phyloP scores from a whole-genome alignment of 352 stramenopile species.

The Discostella stelligera region DNA sequence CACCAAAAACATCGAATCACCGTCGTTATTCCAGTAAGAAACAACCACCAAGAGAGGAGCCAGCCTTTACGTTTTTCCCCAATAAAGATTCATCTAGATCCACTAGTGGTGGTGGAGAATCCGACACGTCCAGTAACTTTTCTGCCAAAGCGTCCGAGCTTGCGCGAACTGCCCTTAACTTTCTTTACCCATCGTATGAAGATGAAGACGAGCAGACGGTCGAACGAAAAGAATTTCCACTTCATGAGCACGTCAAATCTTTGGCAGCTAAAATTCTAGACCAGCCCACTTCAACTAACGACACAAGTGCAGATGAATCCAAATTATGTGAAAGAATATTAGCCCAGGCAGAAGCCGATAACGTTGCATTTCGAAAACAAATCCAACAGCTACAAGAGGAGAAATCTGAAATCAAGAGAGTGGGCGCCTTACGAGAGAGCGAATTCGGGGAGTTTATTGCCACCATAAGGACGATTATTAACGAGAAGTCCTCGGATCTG shows the following conservation, averaged over 20 bases:
- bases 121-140: conserved; percentile 16
- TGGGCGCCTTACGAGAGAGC: conserved; percentile 25
- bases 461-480: conserved; percentile 30
- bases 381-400: conserved; percentile 39
- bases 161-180: conserved; percentile 29
- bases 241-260: conserved; percentile 17
- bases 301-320: conserved; percentile 19
- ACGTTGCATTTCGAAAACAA: conserved; percentile 39
- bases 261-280: conserved; percentile 25
- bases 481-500: conserved; percentile 27
- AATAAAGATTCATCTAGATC: background rate
- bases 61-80: conserved; percentile 8
- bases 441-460: conserved; percentile 25
- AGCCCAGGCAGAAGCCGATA: conserved; percentile 53
- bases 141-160: conserved; percentile 29
- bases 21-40: background rate
- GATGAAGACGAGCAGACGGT: background rate
- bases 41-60: background rate
- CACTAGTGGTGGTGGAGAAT: background rate
- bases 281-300: conserved; percentile 8
- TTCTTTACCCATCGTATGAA: conserved; percentile 37
- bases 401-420: conserved; percentile 28
- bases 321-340: conserved; percentile 58
- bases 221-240: conserved; percentile 4
- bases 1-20: conserved; percentile 17